Evolutionary conservation across 306 rosid genomes (phyloP).

Genomic region (Fragaria vesca): DNA sequence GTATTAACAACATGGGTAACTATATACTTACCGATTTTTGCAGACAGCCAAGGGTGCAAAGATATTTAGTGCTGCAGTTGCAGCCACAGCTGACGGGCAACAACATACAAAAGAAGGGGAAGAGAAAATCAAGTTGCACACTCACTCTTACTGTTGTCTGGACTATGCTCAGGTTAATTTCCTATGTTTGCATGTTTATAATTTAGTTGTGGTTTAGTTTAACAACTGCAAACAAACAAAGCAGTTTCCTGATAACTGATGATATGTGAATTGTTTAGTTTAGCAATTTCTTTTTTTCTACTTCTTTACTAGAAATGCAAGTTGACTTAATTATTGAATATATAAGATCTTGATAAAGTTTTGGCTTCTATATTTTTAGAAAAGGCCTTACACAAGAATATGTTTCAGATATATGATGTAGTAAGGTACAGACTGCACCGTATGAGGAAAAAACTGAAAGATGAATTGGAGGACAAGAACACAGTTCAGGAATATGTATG

Average conservation of each 20-base stretch:
- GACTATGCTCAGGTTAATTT: constrained; percentile 76
- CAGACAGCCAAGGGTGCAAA: constrained; percentile 97
- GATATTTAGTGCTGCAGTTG: constrained; percentile 84
- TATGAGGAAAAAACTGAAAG: constrained; percentile 94
- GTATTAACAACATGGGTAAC: neutral
- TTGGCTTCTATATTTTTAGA: constrained; percentile 22
- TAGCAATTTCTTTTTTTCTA: constrained; percentile 18
- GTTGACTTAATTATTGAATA: constrained; percentile 21
- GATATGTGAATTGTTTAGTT: constrained; percentile 18
- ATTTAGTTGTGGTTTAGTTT: neutral
- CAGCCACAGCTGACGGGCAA: constrained; percentile 79
- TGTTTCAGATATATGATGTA: constrained; percentile 81
- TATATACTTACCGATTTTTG: constrained; percentile 6
- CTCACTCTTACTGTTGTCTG: constrained; percentile 88
- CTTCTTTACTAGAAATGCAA: constrained; percentile 10
- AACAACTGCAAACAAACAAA: neutral
- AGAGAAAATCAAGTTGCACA: constrained; percentile 90
- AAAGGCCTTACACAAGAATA: constrained; percentile 27
- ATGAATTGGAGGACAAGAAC: constrained; percentile 95
- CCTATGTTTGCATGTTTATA: constrained; percentile 7
- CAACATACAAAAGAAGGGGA: constrained; percentile 69
- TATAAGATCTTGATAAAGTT: constrained; percentile 25
- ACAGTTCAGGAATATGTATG: constrained; percentile 91
- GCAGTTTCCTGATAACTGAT: constrained; percentile 15
- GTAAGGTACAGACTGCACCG: constrained; percentile 93